Conservation (phyloP, 257 asterid genomes). For the Schizonepeta tenuifolia region DNA sequence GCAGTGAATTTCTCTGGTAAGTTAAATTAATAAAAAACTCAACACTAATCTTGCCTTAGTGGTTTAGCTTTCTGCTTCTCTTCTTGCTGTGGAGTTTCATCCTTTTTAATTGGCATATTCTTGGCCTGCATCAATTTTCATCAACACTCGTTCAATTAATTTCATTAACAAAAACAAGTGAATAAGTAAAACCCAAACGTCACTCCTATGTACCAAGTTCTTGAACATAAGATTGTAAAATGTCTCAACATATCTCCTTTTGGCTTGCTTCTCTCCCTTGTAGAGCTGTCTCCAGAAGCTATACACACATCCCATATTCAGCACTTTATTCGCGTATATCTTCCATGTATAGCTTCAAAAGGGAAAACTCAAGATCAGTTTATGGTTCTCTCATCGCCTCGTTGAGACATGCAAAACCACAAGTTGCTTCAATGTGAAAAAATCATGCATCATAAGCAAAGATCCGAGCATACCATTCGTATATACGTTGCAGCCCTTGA, state of each 20-base stretch:
- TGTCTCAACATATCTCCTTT: constrained; percentile 69
- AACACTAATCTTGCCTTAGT: constrained; percentile 45
- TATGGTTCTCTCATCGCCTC: neutral
- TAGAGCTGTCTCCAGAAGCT: constrained; percentile 76
- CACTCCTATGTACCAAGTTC: constrained; percentile 57
- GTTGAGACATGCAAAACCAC: neutral
- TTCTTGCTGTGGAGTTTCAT: constrained; percentile 55
- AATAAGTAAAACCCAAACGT: neutral
- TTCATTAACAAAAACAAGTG: neutral
- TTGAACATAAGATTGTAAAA: constrained; percentile 78
- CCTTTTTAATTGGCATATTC: constrained; percentile 47
- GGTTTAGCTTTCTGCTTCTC: constrained; percentile 56
- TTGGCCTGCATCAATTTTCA: constrained; percentile 54
- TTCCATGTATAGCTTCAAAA: constrained; percentile 89
- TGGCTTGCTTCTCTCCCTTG: constrained; percentile 68
- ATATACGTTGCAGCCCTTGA: constrained; percentile 76
- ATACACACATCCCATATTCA: constrained; percentile 83
- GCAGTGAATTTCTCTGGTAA: neutral
- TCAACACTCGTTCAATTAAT: neutral
- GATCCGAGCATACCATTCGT: constrained; percentile 57
- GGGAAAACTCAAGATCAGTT: neutral
- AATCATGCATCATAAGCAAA: neutral
- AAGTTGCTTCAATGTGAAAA: neutral
- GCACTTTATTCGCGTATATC: constrained; percentile 80
- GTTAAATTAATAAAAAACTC: neutral